Evolutionary conservation across 305 asterid species (phyloP).

Genomic region (Rubia occidens): DNA sequence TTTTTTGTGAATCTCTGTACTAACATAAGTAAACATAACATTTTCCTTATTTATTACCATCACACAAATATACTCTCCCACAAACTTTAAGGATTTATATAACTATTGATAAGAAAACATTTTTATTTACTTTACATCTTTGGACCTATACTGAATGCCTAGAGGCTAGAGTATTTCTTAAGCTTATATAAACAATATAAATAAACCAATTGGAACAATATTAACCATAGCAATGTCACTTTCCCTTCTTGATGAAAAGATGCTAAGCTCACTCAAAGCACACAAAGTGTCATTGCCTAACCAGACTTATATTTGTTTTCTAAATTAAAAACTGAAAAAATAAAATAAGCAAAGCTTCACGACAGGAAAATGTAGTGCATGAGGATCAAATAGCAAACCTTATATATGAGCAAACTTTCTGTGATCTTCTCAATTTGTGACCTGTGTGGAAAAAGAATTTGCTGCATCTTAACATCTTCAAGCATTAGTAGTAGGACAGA

Average conservation of each 20-base stretch:
- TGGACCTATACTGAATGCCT: neutral
- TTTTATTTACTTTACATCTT: neutral
- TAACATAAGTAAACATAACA: neutral
- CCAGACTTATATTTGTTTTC: neutral
- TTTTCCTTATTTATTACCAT: neutral
- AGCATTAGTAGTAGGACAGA: conserved; percentile 42
- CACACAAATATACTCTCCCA: neutral
- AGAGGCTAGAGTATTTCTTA: neutral
- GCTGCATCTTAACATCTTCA: conserved; percentile 47
- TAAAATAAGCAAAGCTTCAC: conserved; percentile 2
- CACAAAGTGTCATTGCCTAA: neutral
- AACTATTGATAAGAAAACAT: neutral
- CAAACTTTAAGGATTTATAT: neutral
- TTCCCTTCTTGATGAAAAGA: neutral
- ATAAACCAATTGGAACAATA: neutral
- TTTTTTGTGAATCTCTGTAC: neutral
- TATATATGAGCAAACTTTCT: conserved; percentile 32
- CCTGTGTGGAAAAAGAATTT: conserved; percentile 37
- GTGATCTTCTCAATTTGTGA: conserved; percentile 27
- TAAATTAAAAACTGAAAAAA: neutral
- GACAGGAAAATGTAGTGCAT: conserved; percentile 1
- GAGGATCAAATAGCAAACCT: conserved; percentile 36
- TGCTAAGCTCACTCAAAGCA: neutral
- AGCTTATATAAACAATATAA: neutral
- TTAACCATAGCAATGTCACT: neutral